These are phyloP conservation scores for Backusella morwellensis DNA, from an alignment of 192 early-diverging fungal species.

Conservation along the genomic window DNA sequence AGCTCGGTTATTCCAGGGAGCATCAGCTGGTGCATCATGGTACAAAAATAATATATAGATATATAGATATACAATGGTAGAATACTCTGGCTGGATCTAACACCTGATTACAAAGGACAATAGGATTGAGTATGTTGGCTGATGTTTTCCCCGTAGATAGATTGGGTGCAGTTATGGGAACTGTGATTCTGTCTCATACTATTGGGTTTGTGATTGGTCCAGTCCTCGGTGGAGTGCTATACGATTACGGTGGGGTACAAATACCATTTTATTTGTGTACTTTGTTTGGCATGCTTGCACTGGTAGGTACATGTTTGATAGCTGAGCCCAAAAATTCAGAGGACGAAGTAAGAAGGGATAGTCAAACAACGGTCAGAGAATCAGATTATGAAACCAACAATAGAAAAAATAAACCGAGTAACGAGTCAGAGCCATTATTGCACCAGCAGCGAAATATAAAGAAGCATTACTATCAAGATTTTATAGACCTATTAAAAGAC, in stretches of 20 bases:
- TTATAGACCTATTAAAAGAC: constrained; percentile 35
- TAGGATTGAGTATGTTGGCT: constrained; percentile 69
- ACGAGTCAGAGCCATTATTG: background rate
- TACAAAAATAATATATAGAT: constrained; percentile 10
- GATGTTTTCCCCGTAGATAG: constrained; percentile 59
- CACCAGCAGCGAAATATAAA: background rate
- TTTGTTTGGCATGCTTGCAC: constrained; percentile 51
- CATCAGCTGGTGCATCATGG: constrained; percentile 71
- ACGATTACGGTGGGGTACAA: constrained; percentile 58
- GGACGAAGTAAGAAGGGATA: background rate
- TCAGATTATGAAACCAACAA: background rate
- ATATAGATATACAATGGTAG: background rate
- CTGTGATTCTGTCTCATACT: constrained; percentile 59
- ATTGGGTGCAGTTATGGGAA: constrained; percentile 72
- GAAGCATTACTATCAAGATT: background rate
- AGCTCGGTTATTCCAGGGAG: constrained; percentile 66
- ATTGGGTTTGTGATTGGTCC: constrained; percentile 71
- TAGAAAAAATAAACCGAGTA: background rate
- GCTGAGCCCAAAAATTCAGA: constrained; percentile 45
- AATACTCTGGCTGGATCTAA: background rate
- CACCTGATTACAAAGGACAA: constrained; percentile 37
- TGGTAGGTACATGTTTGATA: constrained; percentile 57
- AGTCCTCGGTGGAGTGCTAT: constrained; percentile 60
- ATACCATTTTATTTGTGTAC: constrained; percentile 70
- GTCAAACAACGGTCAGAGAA: background rate